Evolutionary conservation across 2,329 filamentous ascomycete species (phyloP).

Genomic region (Xylaria sp.): DNA sequence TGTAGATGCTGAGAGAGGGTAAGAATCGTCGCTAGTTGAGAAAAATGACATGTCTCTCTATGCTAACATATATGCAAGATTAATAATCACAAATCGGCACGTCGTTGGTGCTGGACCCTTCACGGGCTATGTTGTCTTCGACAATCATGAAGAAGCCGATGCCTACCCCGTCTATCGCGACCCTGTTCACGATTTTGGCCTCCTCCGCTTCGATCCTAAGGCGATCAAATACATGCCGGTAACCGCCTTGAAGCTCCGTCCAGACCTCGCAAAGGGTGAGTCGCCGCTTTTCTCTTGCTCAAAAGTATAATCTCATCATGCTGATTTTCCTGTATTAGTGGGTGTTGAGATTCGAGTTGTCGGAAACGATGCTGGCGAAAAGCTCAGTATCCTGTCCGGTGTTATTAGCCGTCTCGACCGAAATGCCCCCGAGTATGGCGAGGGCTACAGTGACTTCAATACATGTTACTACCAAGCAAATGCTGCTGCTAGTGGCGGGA

Average conservation of each 20-base stretch:
- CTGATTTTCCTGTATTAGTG: slow-evolving; percentile 59
- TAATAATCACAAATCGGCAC: slow-evolving; percentile 86
- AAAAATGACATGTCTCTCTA: background rate
- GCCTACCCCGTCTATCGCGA: slow-evolving; percentile 97
- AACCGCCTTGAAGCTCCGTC: slow-evolving; percentile 80
- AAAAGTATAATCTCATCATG: background rate
- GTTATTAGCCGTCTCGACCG: slow-evolving; percentile 96
- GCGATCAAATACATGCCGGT: slow-evolving; percentile 98
- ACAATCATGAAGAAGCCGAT: slow-evolving; percentile 97
- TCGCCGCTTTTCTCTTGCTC: background rate
- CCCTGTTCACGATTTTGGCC: slow-evolving; percentile 97
- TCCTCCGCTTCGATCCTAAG: slow-evolving; percentile 94
- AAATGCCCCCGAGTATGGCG: slow-evolving; percentile 97
- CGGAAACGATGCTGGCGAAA: slow-evolving; percentile 98
- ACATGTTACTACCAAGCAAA: slow-evolving; percentile 97
- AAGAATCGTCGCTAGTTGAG: background rate
- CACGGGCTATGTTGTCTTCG: slow-evolving; percentile 98
- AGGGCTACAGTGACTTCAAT: slow-evolving; percentile 98
- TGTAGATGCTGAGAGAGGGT: slow-evolving; percentile 86
- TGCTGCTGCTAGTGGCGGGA: slow-evolving; percentile 94
- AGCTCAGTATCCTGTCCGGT: slow-evolving; percentile 96
- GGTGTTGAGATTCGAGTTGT: slow-evolving; percentile 96
- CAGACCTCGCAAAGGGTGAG: slow-evolving; percentile 79
- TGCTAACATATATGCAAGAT: slow-evolving; percentile 34
- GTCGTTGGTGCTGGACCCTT: slow-evolving; percentile 96